Conservation (phyloP, 129 eudicot genomes). For the Apium graveolens region DNA sequence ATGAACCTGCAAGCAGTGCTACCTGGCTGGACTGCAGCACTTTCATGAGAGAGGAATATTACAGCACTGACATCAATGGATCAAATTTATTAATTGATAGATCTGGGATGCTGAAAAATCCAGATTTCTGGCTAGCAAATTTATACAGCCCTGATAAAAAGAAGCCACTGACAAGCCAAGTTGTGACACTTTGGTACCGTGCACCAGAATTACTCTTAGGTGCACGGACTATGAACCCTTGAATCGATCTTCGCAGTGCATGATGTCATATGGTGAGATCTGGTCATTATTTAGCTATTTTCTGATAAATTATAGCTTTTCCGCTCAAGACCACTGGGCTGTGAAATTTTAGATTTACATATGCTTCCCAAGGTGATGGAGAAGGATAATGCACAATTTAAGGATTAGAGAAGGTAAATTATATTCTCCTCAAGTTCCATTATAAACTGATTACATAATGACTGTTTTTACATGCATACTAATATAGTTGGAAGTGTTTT, state of each 20-base stretch:
- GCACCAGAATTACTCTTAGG: no score
- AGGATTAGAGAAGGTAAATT: slow-evolving; percentile 45
- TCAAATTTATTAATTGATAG: no score
- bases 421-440: not conserved
- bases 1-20: slow-evolving; percentile 58
- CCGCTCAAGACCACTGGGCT: slow-evolving; percentile 57
- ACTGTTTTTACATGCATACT: no score
- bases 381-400: slow-evolving; percentile 28
- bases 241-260: no score
- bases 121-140: slow-evolving; percentile 66
- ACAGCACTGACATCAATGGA: slow-evolving; percentile 65
- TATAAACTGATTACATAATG: not conserved
- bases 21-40: slow-evolving; percentile 64
- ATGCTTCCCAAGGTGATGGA: slow-evolving; percentile 35
- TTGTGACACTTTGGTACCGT: no score
- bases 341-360: slow-evolving; percentile 62
- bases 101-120: slow-evolving; percentile 54
- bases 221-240: slow-evolving; percentile 55
- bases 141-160: slow-evolving; percentile 34
- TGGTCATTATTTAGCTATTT: no score
- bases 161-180: no score
- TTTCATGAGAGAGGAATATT: slow-evolving; percentile 66
- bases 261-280: no score
- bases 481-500: no score
- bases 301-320: slow-evolving; percentile 53